phyloP scores from a whole-genome alignment of 805 yeast genomes.

The Diddensiella santjacobensis region DNA sequence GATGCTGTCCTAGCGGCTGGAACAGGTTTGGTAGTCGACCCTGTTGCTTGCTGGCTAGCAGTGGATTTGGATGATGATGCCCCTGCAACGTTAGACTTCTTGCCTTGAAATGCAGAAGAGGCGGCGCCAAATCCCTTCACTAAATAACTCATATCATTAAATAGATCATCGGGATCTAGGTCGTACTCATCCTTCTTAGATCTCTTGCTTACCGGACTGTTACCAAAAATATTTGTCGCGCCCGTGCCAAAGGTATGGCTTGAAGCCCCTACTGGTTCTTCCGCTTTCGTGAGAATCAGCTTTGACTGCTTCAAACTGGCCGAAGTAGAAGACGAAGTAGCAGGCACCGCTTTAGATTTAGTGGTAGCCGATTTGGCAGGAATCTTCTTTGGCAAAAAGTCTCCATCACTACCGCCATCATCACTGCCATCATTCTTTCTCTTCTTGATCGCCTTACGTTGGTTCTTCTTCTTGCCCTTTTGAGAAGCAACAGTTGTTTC shows the following conservation, averaged over 20 bases:
- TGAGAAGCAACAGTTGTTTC: conserved; percentile 42
- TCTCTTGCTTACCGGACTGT: conserved; percentile 22
- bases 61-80: conserved; percentile 3
- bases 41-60: conserved; percentile 4
- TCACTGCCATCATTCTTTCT: conserved; percentile 29
- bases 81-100: conserved; percentile 1
- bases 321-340: too few relatives aligned
- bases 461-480: conserved; percentile 35
- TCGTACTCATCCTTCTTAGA: conserved; percentile 21
- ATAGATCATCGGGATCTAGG: conserved; percentile 18
- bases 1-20: conserved; percentile 7
- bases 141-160: conserved; percentile 8
- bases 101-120: conserved; percentile 1
- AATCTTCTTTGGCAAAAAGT: conserved; percentile 18
- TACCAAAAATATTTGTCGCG: conserved; percentile 31
- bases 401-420: conserved; percentile 27
- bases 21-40: too few relatives aligned
- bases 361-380: too few relatives aligned
- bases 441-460: conserved; percentile 22
- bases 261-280: not conserved
- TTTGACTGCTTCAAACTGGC: not conserved
- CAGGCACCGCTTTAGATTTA: too few relatives aligned
- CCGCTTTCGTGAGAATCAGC: not conserved
- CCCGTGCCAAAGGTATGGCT: conserved; percentile 25
- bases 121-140: conserved; percentile 5